Base-by-base conservation (phyloP, 768 basidiomycete species). In the Clitopilus passeckerianus region DNA sequence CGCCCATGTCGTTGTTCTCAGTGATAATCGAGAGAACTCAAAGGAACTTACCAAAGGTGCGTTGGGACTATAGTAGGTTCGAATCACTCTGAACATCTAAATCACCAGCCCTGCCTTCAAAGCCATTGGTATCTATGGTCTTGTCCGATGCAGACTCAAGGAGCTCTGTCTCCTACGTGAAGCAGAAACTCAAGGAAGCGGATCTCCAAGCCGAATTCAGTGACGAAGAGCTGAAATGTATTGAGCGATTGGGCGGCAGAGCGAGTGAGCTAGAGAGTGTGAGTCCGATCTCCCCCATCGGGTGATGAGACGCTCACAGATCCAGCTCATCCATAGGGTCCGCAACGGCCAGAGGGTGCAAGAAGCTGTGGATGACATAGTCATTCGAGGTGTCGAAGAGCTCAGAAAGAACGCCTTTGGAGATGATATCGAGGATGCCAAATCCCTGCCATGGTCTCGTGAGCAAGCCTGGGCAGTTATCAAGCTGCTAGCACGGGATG, bases 341-440 rank as follows among this genome's bases (percentile, higher is more conserved):
- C 80, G 86, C 20, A 86, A 79, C 54, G 91, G 93, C 1, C 83
- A 85, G 73, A 74, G 69, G 15, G 81, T 95, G 2, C 79, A 85
- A 57, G 90, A 90, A 37, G 93, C 93, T 1, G 90, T 97, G 5
- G 91, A 95, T 66, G 95, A 98, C 67, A 93, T 98, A 65, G 84
- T 97, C 60, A 72, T 74, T 20, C 82, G 91, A 15, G 88, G 87
- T 34, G 85, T 94, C 9, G 80, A 85, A 34, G 95, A 97, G 70
- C 75, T 98, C 54, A 79, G 91, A 53, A 98, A 98, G 80, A 89
- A 83, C 53, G 91, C 91, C 0, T 99, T 98, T 68, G 96, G 95
- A 0, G 95, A 97, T 63, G 95, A 97, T 67, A 72, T 78, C 1
- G 93, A 96, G 57, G 95, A 97, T 66, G 89, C 90, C 2, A 95